Evolutionary conservation across 345 rosid species (phyloP), one percentile per base, ranked within the genome.

Genomic region (Eucalyptus erythrocorys): DNA sequence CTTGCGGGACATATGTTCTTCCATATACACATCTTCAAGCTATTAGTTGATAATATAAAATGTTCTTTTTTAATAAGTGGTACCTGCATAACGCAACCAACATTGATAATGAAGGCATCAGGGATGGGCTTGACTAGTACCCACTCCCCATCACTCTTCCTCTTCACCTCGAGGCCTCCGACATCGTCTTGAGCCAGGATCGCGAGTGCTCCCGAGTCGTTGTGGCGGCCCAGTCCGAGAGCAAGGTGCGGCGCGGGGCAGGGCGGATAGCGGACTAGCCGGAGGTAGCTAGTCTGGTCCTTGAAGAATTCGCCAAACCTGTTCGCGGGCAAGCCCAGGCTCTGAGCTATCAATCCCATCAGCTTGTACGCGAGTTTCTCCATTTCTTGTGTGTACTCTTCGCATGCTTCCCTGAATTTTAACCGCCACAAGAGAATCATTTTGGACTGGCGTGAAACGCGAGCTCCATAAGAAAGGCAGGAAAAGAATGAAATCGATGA

Each of bases 261-360:
- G 5, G 92, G 92, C 1, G 94, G 90, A 87, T 90, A 92, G 90
- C 85, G 89, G 85, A 91, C 90, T 61, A 92, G 87, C 47, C 93
- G 84, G 49, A 86, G 15, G 85, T 92, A 89, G 87, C 92, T 92
- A 89, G 92, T 94, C 89, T 94, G 95, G n/a, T 92, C 91, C 88
- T 93, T 90, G 48, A 95, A 95, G 90, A 87, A 94, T 45, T 86
- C 94, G 82, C 91, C 86, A 45, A 96, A 91, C 51, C 94, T 93
- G 3, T 92, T 49, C 51, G 89, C 85, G n/a, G 93, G 92, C 90
- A 96, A 87, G 79, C 94, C 94, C 92, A 96, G 87, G 91, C 97
- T 93, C 88, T 92, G 53, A 64, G 96, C 93, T n/a, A 96, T 86
- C 7, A 95, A 92, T 89, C 92, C 95, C 90, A 93, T 71, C 66